Evolutionary conservation across 2,329 filamentous ascomycete genomes (phyloP).

Genomic region (Fusarium devonianum): DNA sequence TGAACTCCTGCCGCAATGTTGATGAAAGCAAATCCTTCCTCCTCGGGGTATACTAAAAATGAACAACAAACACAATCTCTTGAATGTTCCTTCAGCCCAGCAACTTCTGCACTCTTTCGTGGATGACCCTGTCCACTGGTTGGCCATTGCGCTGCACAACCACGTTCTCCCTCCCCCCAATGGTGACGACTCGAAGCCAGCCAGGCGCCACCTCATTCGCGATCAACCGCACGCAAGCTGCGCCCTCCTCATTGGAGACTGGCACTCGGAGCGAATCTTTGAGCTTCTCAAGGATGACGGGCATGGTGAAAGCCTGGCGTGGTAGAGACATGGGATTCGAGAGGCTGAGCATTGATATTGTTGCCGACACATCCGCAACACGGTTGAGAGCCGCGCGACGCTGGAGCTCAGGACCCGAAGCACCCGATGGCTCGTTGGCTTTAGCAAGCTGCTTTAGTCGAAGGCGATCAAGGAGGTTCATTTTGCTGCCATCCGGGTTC

Average conservation of each 20-base stretch:
- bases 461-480: conserved; percentile 78
- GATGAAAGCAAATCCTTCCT: conserved; percentile 9
- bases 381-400: conserved; percentile 72
- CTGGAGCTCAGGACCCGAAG: conserved; percentile 64
- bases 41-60: conserved; percentile 28
- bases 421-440: conserved; percentile 62
- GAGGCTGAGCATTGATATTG: conserved; percentile 71
- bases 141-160: conserved; percentile 59
- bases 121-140: conserved; percentile 48
- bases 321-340: conserved; percentile 58
- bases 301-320: conserved; percentile 71
- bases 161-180: conserved; percentile 64
- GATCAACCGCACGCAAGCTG: conserved; percentile 58
- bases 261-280: conserved; percentile 70
- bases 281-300: conserved; percentile 68
- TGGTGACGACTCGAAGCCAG: conserved; percentile 61
- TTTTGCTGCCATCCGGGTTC: conserved; percentile 59
- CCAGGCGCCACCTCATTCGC: conserved; percentile 63
- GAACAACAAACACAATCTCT: conserved; percentile 7
- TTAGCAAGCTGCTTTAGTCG: conserved; percentile 72
- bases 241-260: conserved; percentile 61
- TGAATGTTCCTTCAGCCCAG: conserved; percentile 32
- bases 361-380: conserved; percentile 71
- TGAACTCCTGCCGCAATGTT: conserved; percentile 11
- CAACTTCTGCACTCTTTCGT: conserved; percentile 49